Base-by-base conservation (phyloP, 2,329 filamentous ascomycete species). In the Pseudocercospora macadamiae region DNA sequence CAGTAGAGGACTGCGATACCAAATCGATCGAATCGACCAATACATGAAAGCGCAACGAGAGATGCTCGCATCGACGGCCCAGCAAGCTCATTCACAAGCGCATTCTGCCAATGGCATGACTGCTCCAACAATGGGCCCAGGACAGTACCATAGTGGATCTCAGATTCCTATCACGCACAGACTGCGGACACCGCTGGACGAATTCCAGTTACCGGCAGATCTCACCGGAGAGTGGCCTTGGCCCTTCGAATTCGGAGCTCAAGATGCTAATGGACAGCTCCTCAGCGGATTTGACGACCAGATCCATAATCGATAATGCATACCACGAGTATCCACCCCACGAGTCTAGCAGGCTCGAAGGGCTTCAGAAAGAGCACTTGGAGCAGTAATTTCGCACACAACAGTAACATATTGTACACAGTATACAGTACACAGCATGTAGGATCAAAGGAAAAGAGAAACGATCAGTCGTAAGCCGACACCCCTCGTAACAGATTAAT, bases 1-100 rank as follows among this genome's bases (percentile, higher is more conserved):
- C 2, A 75, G 74, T 45, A 68, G 74, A 62, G 73, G 73, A 18
- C 69, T 81, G 2, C 72, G 75, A 16, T 64, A 70, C 12, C 75
- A 78, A 45, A 76, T 80, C 16, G 71, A 76, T 10, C 72, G 72
- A 32, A 80, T 81, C 16, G 79, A 81, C 60, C 70, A 73, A 3
- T 78, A 77, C 62, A 78, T 79, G 74, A 67, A 66, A 3, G 61
- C 54, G 3, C 68, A 70, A 55, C 60, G 67, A 18, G 57, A 62
- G 18, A 58, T 68, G 49, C 55, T 68, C 3, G 53, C 60, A 2
- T 64, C 61, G 18, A 34, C 44, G 34, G 28, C 28, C 6, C 42
- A 59, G 28, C 39, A 51, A 34, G 14, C 45, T n/a, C 51, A 51
- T n/a, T 18, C 47, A 19, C 47, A 51, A 10, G 47, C 47, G 23